Base-by-base conservation (phyloP, 805 yeast genomes). In the Metschnikowia kunwiensis region DNA sequence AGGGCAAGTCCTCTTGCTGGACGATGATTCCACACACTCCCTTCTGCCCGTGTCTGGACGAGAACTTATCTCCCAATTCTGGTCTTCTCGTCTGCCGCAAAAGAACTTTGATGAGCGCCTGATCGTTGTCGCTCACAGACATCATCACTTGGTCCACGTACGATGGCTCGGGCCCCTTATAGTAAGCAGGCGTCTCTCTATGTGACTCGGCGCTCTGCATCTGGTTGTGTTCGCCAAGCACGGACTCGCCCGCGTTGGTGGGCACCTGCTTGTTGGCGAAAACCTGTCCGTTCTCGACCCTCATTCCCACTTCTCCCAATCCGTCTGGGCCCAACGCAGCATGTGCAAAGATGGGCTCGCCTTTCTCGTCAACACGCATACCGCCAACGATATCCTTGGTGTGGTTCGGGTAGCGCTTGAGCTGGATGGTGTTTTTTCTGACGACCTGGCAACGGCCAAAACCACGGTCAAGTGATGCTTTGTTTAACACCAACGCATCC, bases 11-110 rank as follows among this genome's bases (percentile, higher is more conserved):
- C 51, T 91, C 97, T 58, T 91, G 97, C 50, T 87, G 88, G 5
- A 91, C 97, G 60, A 91, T 93, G 50, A 93, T 87, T 65, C 98
- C 97, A 70, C 97, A 91, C 20, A 93, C 97, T 78, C 98, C 98
- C 71, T 91, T 91, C 61, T 91, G 98, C 25, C 98, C 98, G 66
- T 40, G 48, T 63, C 98, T 79, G 1, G 96, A 87, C 2, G 97
- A 88, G 56, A 93, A 93, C 62, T 93, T 93, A 57, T 93, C 98
- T 47, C 98, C 98, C 34, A 93, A 68, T 65, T 93, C 98, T 0
- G 98, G 98, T 59, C 97, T 78, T 70, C 98, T 80, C 4, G 97
- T 88, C 58, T 93, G 98, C 58, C 98, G 77, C 43, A 93, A 65
- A 36, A 93, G 69, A 7, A 93, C 97, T 62, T 93, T 93, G 51